phyloP scores from a whole-genome alignment of 2,329 filamentous ascomycete species.

The Blastomyces gilchristii region DNA sequence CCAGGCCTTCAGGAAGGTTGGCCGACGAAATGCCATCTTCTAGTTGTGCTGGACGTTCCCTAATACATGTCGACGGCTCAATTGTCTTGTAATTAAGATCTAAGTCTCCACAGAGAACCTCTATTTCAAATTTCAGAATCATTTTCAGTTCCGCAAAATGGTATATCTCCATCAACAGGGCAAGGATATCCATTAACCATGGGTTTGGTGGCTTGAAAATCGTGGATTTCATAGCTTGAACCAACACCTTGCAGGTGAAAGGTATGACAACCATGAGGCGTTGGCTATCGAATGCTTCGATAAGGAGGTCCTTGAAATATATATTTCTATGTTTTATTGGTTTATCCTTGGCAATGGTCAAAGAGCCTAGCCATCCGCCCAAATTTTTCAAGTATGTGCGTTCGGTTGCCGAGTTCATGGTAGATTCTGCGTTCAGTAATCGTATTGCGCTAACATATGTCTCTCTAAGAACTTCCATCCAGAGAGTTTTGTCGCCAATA shows the following conservation, averaged over 20 bases:
- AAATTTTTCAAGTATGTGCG: constrained; percentile 85
- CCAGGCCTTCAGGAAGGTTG: constrained; percentile 57
- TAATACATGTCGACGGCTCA: constrained; percentile 75
- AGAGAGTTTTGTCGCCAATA: constrained; percentile 67
- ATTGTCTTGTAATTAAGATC: constrained; percentile 87
- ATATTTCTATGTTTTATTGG: constrained; percentile 95
- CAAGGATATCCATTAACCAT: constrained; percentile 94
- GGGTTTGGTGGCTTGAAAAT: constrained; percentile 93
- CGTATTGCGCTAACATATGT: constrained; percentile 79
- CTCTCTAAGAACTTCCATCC: constrained; percentile 82
- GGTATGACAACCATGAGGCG: constrained; percentile 86
- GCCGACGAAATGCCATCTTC: constrained; percentile 42
- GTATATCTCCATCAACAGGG: constrained; percentile 84
- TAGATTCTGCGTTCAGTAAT: constrained; percentile 82
- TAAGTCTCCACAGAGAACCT: constrained; percentile 88
- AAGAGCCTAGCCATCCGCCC: constrained; percentile 81
- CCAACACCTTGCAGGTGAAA: constrained; percentile 91
- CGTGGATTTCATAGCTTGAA: constrained; percentile 71
- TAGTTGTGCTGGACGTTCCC: constrained; percentile 60
- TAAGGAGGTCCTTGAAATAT: constrained; percentile 88
- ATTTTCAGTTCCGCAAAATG: constrained; percentile 87
- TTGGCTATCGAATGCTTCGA: constrained; percentile 89
- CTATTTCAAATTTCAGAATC: constrained; percentile 97
- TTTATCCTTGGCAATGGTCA: constrained; percentile 87
- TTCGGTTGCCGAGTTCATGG: constrained; percentile 73